Evolutionary conservation across 2,329 filamentous ascomycete genomes (phyloP), one percentile per base, ranked within the genome.

Genomic region (Pseudogymnoascus sp.): DNA sequence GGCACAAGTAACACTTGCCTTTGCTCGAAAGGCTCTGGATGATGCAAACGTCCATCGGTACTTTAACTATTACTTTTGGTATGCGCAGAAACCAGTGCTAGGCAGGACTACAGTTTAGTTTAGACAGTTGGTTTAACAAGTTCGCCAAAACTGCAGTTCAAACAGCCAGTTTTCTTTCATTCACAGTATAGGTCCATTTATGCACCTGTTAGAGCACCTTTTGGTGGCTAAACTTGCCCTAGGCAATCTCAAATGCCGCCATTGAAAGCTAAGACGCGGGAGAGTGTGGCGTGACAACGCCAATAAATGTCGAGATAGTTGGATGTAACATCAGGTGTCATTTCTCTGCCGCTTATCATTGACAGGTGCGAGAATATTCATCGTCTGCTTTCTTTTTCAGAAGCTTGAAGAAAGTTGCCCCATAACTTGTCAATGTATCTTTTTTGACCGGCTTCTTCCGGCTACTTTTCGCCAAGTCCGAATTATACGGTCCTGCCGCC

Each of bases 401-500:
- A 73, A 97, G 93, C 82, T 76, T 99, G 65, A 99, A 99, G 73
- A 96, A 96, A 73, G 93, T 96, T 1, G 91, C 93, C 0, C 95
- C 95, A 1, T 80, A 96, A 37, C 84, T 99, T 23, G 85, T 97
- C 23, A 91, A 96, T 65, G 93, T 99, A 31, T 93, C 91, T 1
- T 97, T 99, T 72, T 80, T 99, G 25, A 92, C 99, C 67, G 84
- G 90, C 12, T 99, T 99, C 77, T 99, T 99, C 76, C 99, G 96
- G 96, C 83, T 99, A 43, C 78, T 97, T 11, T 99, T 99, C 77
- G 95, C 92, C 38, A 96, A 37, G 35, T 37, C 11, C 12, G 5
- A 37, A 37, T 37, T 37, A 37, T 37, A 12, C 35, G 35, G 35
- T 14, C 11, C 11, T 14, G 35, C 12, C 35, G 35, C 35, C 35